Evolutionary conservation across 2,329 filamentous ascomycete genomes (phyloP).

Genomic region (Penicillium occitanis): DNA sequence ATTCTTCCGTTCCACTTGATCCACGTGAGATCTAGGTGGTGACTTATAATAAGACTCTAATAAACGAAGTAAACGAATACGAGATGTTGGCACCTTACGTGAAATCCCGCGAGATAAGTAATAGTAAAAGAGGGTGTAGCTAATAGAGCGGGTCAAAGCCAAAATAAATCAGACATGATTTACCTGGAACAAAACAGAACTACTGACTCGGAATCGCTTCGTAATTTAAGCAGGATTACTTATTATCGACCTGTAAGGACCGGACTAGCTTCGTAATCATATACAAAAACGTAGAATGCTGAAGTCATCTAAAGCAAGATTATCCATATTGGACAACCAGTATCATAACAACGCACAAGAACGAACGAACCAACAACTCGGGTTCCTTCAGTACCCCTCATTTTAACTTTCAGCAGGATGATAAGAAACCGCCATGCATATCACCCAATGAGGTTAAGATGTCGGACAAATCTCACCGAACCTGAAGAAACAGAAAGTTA

Average conservation of each 20-base stretch:
- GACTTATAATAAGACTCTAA: background rate
- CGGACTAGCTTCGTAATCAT: background rate
- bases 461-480: background rate
- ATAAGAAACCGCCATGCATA: background rate
- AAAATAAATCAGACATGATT: background rate
- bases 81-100: too few species aligned
- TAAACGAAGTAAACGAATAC: background rate
- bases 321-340: background rate
- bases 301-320: background rate
- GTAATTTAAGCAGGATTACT: background rate
- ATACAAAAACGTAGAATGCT: background rate
- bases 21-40: background rate
- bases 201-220: background rate
- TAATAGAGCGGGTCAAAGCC: background rate
- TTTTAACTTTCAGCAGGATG: background rate
- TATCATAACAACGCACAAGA: background rate
- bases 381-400: background rate
- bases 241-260: background rate
- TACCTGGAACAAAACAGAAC: background rate
- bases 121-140: background rate
- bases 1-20: background rate
- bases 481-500: background rate
- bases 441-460: background rate
- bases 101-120: background rate
- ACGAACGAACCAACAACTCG: background rate